Evolutionary conservation across 345 rosid species (phyloP).

Genomic region (Gossypium australe): DNA sequence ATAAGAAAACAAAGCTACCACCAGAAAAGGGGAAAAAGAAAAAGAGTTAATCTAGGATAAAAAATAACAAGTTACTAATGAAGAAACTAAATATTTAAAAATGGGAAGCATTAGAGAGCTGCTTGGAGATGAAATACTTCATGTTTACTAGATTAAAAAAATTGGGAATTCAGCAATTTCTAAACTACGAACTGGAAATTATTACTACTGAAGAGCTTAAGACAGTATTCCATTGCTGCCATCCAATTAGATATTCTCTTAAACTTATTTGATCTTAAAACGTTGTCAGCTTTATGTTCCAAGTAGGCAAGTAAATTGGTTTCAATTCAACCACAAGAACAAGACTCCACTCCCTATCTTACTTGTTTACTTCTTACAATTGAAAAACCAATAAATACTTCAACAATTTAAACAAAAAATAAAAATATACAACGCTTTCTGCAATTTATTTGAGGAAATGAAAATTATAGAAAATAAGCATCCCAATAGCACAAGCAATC

Average conservation of each 20-base stretch:
- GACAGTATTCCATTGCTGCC: not conserved
- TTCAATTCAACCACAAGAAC: not conserved
- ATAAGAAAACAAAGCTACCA: not conserved
- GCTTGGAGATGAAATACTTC: not conserved
- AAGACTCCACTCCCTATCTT: not conserved
- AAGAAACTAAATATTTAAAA: not conserved
- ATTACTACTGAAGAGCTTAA: not conserved
- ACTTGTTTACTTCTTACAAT: not conserved
- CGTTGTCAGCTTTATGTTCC: not conserved
- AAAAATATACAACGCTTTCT: not conserved
- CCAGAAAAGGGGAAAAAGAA: not conserved
- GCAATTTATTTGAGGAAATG: not conserved
- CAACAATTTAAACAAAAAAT: not conserved
- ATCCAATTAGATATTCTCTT: not conserved
- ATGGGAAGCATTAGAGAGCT: not conserved
- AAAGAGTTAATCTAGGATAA: not conserved
- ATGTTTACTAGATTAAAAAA: not conserved
- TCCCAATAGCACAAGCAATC: not conserved
- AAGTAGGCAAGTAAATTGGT: too few relatives aligned
- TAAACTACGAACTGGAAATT: not conserved
- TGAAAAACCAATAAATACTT: not conserved
- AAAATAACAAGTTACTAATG: not conserved
- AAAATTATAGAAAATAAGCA: not conserved
- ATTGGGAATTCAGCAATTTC: not conserved
- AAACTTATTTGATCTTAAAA: not conserved